Evolutionary conservation across 805 yeast genomes (phyloP).

Genomic region (Candida verbasci): DNA sequence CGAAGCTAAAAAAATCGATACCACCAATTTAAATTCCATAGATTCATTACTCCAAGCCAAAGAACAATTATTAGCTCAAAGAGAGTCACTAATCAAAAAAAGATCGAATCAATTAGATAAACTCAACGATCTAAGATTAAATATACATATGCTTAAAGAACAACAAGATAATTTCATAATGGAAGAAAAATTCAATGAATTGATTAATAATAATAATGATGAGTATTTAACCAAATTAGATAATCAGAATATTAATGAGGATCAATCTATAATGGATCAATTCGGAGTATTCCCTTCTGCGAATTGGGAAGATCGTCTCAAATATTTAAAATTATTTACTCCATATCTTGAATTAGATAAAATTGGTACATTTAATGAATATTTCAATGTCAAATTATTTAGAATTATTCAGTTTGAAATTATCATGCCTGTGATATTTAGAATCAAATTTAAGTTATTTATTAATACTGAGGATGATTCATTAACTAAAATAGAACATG

Average conservation of each 20-base stretch:
- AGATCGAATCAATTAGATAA: conserved; percentile 2
- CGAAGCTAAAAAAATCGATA: background rate
- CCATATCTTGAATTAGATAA: conserved; percentile 20
- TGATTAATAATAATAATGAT: conserved; percentile 17
- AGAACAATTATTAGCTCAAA: conserved; percentile 2
- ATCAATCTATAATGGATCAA: conserved; percentile 16
- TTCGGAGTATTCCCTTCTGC: conserved; percentile 32
- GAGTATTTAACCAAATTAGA: conserved; percentile 8
- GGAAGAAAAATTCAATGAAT: conserved; percentile 12
- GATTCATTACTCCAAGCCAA: conserved; percentile 4
- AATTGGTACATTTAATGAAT: conserved; percentile 11
- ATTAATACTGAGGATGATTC: conserved; percentile 14
- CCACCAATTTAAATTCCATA: background rate
- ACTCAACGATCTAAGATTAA: conserved; percentile 7
- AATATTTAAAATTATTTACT: conserved; percentile 21
- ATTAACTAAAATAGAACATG: conserved; percentile 7
- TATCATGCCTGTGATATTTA: conserved; percentile 19
- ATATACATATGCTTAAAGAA: conserved; percentile 10
- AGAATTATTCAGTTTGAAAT: conserved; percentile 15
- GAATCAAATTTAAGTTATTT: conserved; percentile 12
- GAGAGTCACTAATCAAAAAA: conserved; percentile 3
- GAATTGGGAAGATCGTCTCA: conserved; percentile 26
- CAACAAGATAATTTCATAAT: conserved; percentile 11
- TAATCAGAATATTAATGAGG: conserved; percentile 12
- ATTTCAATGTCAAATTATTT: conserved; percentile 8